Base-by-base conservation (phyloP, 495 filamentous ascomycete species). In the Letharia lupina region DNA sequence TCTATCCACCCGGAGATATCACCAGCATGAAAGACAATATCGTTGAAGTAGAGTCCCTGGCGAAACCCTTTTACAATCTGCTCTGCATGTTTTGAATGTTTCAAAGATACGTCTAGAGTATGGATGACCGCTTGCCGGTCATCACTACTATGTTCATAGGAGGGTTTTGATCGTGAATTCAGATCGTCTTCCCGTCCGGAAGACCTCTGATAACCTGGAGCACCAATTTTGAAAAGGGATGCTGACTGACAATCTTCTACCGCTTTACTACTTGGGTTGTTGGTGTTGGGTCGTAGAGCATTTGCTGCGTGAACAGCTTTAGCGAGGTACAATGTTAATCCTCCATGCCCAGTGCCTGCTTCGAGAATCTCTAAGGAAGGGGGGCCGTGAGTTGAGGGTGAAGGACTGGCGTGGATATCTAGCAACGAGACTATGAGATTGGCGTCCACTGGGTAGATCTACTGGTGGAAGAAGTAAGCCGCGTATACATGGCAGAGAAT, bases 321-420 rank as follows among this genome's bases (percentile, higher is more conserved):
- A 31, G 87, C 84, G 18, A 93, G 80, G 67, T 89, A 81, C 11
- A 93, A 76, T 4, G 89, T 93, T 59, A 93, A 75, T 16, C 86
- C 85, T 60, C 89, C 90, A 77, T 91, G 87, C 5, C 90, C 90
- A 2, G 90, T 93, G 10, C 90, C 90, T 47, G 89, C 89, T 75
- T 93, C 90, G 44, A 93, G 84, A 47, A 93, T 88, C 70, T 92
- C 88, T 0, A 91, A 66, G 12, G 76, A 76, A 10, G 68, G 58
- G 1, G 68, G 62, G 2, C 60, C 60, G 31, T 37, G 35, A 52
- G 40, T 44, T 13, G 48, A 52, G 12, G 62, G 23, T 63, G 70
- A 42, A 28, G 78, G 71, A 20, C 77, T 69, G 57, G 82, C 79
- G 69, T 92, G 86, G 56, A 93, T 80, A 69, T 93, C 90, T 41